Evolutionary conservation across 179 eudicot species (phyloP), one percentile per base, ranked within the genome.

Genomic region (Spinacia oleracea): DNA sequence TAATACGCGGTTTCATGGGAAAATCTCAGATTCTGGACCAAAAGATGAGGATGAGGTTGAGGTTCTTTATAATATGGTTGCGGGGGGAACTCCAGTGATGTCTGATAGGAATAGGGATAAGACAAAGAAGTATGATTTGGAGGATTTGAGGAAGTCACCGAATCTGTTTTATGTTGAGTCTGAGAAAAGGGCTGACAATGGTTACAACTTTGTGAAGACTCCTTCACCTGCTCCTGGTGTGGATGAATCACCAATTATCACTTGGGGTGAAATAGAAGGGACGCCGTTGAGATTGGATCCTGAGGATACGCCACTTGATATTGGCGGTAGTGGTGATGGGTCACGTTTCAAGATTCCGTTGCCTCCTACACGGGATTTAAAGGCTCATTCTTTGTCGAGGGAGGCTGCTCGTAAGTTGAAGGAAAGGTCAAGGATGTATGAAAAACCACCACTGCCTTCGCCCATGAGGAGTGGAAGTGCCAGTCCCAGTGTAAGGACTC

Each of bases 181-280:
- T 1, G 85, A 86, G 77, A 94, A 91, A 84, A 90, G 84, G 79
- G 92, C 91, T 0, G 92, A 89, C 9, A 87, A 95, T 85, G 98
- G 98, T 23, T 95, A 91, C 72, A 90, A 80, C n/a, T 95, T 81
- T 80, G 98, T 95, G 21, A 87, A 79, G 78, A 95, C 98, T 8
- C 98, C 98, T 0, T 95, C 98, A 1, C 98, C 98, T 80, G 97
- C 95, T 23, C 97, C 97, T 0, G 98, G 97, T 59, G 93, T 81
- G 56, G 98, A 91, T 66, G 97, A 83, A 70, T 93, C 97, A 0
- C 98, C 98, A 0, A 88, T 95, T 71, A 95, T 95, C 9, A 95
- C 98, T 9, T 95, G 98, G 97, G 98, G 98, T 77, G 98, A 95
- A 80, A 93, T 95, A 78, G 98, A 95, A 74, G 98, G 97, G 45